Evolutionary conservation across 768 basidiomycete genomes (phyloP), one percentile per base, ranked within the genome.

Genomic region (Amyloporia xantha): DNA sequence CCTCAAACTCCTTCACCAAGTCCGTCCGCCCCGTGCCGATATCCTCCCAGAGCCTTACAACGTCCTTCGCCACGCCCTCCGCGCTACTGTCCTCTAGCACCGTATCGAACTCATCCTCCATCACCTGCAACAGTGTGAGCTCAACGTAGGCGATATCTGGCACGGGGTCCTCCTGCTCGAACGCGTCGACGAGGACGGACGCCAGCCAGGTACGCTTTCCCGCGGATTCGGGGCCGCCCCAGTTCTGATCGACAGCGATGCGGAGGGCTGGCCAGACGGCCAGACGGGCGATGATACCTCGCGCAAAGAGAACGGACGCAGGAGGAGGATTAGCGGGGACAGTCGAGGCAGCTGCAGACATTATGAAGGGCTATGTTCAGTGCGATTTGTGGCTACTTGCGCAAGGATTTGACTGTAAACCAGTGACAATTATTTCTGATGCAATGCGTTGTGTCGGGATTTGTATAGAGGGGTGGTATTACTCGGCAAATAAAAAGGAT

Each of bases 51-150:
- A 92, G 66, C 33, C 59, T 65, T 25, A 90, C 74, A 26, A 93
- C 70, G 59, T 93, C 90, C 54, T 62, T 68, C 10, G 91, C 85
- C 37, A 97, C 82, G 2, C 63, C 68, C 49, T 82, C 81, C 1
- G 84, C 82, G 47, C 89, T 92, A 17, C 79, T 89, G 58, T 98
- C 95, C 55, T 96, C 92, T 20, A 97, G 68, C 10, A 75, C 68
- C 12, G 81, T 77, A 19, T 92, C 91, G 59, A 91, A 97, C 61
- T 96, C 94, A 57, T 96, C 91, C 6, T 73, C 71, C 75, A 96
- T 82, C 41, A 89, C 78, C 59, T 95, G 91, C 11, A 87, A 71
- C 12, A 98, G 71, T 54, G 86, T 71, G 45, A 89, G 82, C 59
- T 90, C 91, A 52, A 98, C 69, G 57, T 94, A 91, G 57, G 80